A percentile compares a stretch with the other conserved stretches of the same genome.
phyloP scores from a whole-genome alignment of 2,329 filamentous ascomycete genomes.

The Zasmidium angulare region DNA sequence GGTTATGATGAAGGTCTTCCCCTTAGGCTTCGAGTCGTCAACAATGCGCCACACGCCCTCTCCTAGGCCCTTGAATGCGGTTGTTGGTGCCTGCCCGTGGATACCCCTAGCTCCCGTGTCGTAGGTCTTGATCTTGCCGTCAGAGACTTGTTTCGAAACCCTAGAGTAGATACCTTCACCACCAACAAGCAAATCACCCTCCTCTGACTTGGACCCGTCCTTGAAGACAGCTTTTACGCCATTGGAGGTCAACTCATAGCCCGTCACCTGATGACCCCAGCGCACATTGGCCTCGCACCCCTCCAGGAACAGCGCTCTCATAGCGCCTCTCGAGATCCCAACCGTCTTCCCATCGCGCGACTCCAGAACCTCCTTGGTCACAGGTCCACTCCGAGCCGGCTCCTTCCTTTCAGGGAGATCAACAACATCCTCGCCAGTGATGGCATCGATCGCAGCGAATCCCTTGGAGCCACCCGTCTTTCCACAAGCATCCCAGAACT shows the following conservation, averaged over 20 bases:
- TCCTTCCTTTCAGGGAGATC: conserved; percentile 2
- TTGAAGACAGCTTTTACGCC: conserved; percentile 60
- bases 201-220: conserved; percentile 59
- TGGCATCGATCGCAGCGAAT: conserved; percentile 52
- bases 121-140: conserved; percentile 59
- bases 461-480: conserved; percentile 59
- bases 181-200: conserved; percentile 60
- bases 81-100: conserved; percentile 63
- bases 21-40: conserved; percentile 50
- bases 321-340: conserved; percentile 63
- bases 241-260: conserved; percentile 56
- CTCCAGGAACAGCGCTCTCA: conserved; percentile 59
- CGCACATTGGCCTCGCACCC: conserved; percentile 57
- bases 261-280: conserved; percentile 57
- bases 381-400: conserved; percentile 1
- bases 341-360: conserved; percentile 61
- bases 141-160: conserved; percentile 60
- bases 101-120: conserved; percentile 65
- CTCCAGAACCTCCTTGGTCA: conserved; percentile 34
- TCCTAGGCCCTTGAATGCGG: conserved; percentile 61
- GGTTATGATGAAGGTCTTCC: conserved; percentile 58
- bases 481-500: conserved; percentile 60
- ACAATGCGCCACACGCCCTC: conserved; percentile 62
- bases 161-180: conserved; percentile 64
- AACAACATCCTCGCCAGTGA: conserved; percentile 48